Evolutionary conservation across 805 yeast species (phyloP), one percentile per base, ranked within the genome.

Genomic region (Cyberlindnera mrakii): DNA sequence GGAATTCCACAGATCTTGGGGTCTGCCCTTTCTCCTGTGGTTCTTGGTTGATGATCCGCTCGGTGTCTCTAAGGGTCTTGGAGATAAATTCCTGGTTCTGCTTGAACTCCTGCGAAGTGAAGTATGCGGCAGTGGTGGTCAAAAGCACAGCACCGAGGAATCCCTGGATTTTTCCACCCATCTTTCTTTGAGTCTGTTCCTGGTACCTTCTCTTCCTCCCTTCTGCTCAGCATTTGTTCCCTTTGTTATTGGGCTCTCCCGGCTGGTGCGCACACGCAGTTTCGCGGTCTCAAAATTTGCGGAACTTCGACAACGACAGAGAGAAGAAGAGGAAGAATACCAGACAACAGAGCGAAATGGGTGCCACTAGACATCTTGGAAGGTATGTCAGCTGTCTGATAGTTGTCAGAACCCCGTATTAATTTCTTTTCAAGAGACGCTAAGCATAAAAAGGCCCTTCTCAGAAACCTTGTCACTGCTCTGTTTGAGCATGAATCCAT

Each of bases 401-500:
- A 13, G 17, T 9, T 27, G 6, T 37, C 7, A 20, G 3, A 9
- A 11, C 3, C 13, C 14, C 9, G 5, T 37, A 41, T 46, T 48
- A 43, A 46, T 45, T 31, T 36, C 46, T 31, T 36, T 6, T 39
- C 45, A n/a, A 57, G 61, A 54, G 52, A 54, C 29, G 41, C 51
- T 2, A 51, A 49, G 33, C 62, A 57, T 47, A 54, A 56, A 50
- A 46, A 49, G 15, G 78, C 82, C 25, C 67, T 82, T 41, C 59
- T 84, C 57, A 72, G 80, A 52, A 84, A 85, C 58, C 64, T 84
- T 55, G 85, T 78, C 17, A 71, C 85, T 3, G 80, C 85, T 11
- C 62, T 85, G 31, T 68, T 85, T 30, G 81, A 82, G 60, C 78
- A 84, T 53, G 93, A 84, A 53, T 71, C 82, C 16, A 77, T 85